A percentile compares a stretch with the other conserved stretches of the same genome.
phyloP scores from a whole-genome alignment of 2,329 filamentous ascomycete species.

The Cytospora schulzeri region DNA sequence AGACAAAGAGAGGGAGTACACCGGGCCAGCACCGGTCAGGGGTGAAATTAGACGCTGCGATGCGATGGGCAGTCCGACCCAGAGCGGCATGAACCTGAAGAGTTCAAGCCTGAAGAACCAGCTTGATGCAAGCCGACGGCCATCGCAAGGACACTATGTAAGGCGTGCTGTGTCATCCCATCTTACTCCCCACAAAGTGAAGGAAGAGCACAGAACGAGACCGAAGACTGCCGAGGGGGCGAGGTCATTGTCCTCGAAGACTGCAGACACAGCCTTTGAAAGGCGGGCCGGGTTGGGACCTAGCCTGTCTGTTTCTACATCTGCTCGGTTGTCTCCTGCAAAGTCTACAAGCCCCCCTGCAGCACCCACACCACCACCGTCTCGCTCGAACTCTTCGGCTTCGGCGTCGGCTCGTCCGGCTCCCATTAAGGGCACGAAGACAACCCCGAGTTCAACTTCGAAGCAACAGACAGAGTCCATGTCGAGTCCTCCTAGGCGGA shows the following conservation, averaged over 20 bases:
- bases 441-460: not conserved
- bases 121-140: constrained; percentile 22
- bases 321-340: not conserved
- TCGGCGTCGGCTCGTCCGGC: not conserved
- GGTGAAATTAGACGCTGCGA: not conserved
- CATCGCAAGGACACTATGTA: not conserved
- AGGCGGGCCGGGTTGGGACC: not conserved
- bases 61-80: not conserved
- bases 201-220: constrained; percentile 2
- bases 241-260: constrained; percentile 1
- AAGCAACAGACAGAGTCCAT: not conserved
- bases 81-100: not conserved
- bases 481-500: constrained; percentile 4
- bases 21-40: not conserved
- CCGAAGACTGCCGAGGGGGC: constrained; percentile 10
- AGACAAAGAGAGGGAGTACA: not conserved
- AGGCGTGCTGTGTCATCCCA: constrained; percentile 11
- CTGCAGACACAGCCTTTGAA: not conserved
- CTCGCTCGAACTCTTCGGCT: constrained; percentile 5
- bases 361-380: constrained; percentile 6
- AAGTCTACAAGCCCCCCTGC: not conserved
- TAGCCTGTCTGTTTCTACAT: not conserved
- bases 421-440: not conserved
- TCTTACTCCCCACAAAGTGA: constrained; percentile 1
- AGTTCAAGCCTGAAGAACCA: constrained; percentile 22